Conservation (phyloP, 225 moss, liverwort and hornwort genomes). For the Rhytidiadelphus loreus region DNA sequence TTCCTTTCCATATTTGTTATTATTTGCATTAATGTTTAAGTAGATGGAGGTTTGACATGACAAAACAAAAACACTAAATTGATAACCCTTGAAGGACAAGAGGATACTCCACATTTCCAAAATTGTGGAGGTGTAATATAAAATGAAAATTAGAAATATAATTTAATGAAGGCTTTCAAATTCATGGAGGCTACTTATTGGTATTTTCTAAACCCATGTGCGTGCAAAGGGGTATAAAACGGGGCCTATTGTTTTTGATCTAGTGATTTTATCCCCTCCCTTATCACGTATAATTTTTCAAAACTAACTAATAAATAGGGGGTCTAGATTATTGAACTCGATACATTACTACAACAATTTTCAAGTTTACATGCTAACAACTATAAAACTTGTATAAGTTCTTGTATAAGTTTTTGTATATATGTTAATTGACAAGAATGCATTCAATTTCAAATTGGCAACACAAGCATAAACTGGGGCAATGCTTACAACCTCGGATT, state of each 20-base stretch:
- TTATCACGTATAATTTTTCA: neutral
- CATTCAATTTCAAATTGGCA: neutral
- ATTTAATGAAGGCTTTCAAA: neutral
- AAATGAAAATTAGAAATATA: neutral
- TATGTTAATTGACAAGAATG: neutral
- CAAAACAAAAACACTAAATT: neutral
- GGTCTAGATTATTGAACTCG: fast-evolving
- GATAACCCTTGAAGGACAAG: fast-evolving
- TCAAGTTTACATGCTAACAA: neutral
- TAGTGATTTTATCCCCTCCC: neutral
- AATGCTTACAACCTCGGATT: neutral
- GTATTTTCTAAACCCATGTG: neutral
- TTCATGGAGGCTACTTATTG: fast-evolving
- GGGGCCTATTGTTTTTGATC: neutral
- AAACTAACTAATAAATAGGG: neutral
- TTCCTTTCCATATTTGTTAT: neutral
- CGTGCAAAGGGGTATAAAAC: neutral
- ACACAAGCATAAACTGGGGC: neutral
- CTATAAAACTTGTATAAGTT: fast-evolving
- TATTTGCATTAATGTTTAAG: neutral
- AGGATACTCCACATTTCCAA: fast-evolving
- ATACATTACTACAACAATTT: neutral
- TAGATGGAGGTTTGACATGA: neutral
- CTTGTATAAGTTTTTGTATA: fast-evolving
- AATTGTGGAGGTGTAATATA: neutral